Base-by-base conservation (phyloP, 2,329 filamentous ascomycete genomes). In the Trichophyton simii region DNA sequence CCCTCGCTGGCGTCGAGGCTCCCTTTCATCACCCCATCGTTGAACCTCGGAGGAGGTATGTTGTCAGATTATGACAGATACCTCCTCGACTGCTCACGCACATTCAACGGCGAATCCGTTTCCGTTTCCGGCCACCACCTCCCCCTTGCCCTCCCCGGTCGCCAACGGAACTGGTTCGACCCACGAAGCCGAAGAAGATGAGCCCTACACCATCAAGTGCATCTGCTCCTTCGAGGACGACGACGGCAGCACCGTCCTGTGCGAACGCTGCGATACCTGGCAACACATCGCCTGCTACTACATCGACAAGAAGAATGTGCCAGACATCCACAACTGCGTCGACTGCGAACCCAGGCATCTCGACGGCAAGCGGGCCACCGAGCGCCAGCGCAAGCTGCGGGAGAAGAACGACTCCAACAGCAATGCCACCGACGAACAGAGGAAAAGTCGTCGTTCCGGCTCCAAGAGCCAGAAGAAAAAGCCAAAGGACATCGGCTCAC, bases 271-370 rank as follows among this genome's bases (percentile, higher is more conserved):
- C 80, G 89, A 96, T 72, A 94, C 91, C 58, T 99, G 94, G 94
- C 94, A 99, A 76, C 94, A 99, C 76, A 95, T 96, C 69, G 87
- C 91, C 72, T 99, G 94, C 77, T 97, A 95, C 77, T 97, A 97
- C 73, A 88, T 89, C 68, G 82, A 71, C 82, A 42, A 58, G 34
- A 85, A 73, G 80, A 88, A 79, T 81, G 88, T 77, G 76, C 91
- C 73, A 75, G 87, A 79, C 81, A 80, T 88, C 61, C 92, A 99
- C 77, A 89, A 87, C 61, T 99, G 94, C 77, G 84, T 85, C 69
- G 90, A 96, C 68, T 99, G 94, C 78, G 84, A 87, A 63, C 91
- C 91, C 18, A 83, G 91, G 65, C 76, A 78, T 57, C 76, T 96
- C 68, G 88, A 97, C 72, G 78, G 80, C 58, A 83, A 86, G 70